These are phyloP conservation scores for Lipomyces yarrowii DNA, from an alignment of 1,139 yeast species.

Conservation along the genomic window DNA sequence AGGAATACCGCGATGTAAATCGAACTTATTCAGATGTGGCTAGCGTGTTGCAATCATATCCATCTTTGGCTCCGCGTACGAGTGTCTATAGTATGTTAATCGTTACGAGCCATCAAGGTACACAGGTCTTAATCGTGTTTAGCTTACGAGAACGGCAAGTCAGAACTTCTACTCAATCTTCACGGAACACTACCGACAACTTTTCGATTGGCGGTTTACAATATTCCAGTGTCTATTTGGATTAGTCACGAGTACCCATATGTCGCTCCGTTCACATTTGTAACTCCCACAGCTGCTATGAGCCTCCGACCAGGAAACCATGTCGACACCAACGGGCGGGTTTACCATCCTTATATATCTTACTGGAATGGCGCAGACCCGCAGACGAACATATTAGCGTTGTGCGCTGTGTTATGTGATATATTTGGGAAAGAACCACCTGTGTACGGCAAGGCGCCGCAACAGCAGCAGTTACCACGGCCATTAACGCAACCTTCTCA, in stretches of 20 bases:
- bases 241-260: slow-evolving; percentile 71
- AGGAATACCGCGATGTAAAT: slow-evolving; percentile 45
- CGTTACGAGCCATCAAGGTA: background rate
- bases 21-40: slow-evolving; percentile 64
- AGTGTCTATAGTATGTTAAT: slow-evolving; percentile 54
- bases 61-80: slow-evolving; percentile 67
- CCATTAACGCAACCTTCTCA: slow-evolving; percentile 18
- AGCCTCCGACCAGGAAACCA: slow-evolving; percentile 62
- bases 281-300: slow-evolving; percentile 56
- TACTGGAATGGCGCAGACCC: slow-evolving; percentile 52
- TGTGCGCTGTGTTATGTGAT: slow-evolving; percentile 47
- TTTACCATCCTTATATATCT: slow-evolving; percentile 69
- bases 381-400: slow-evolving; percentile 45
- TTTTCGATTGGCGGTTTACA: slow-evolving; percentile 41
- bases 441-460: slow-evolving; percentile 50
- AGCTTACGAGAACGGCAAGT: slow-evolving; percentile 58
- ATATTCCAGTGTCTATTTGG: slow-evolving; percentile 75
- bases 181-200: slow-evolving; percentile 56
- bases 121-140: background rate
- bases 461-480: slow-evolving; percentile 31
- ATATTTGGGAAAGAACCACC: slow-evolving; percentile 55
- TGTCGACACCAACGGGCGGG: slow-evolving; percentile 72
- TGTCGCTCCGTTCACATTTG: slow-evolving; percentile 61
- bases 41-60: slow-evolving; percentile 53
- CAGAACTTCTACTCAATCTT: slow-evolving; percentile 63